phyloP scores from a whole-genome alignment of 2,329 filamentous ascomycete species.

The Dothiorella sarmentorum region DNA sequence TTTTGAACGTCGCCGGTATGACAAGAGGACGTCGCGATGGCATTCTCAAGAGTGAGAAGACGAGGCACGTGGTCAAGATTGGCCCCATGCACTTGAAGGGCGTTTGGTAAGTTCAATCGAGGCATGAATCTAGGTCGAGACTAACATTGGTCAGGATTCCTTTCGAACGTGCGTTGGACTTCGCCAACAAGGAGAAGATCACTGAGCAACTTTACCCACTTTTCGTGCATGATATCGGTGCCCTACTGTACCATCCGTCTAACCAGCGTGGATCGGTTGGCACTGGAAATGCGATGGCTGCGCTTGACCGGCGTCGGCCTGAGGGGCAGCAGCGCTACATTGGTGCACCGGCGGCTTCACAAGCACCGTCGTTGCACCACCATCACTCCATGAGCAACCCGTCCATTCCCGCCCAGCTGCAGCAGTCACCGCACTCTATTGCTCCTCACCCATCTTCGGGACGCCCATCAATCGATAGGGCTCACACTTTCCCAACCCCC shows the following conservation, averaged over 20 bases:
- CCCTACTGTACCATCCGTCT: constrained; percentile 86
- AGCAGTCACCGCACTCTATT: constrained; percentile 65
- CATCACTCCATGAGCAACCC: constrained; percentile 64
- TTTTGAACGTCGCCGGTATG: constrained; percentile 97
- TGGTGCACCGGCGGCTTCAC: constrained; percentile 56
- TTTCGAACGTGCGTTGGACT: constrained; percentile 94
- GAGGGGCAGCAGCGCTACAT: constrained; percentile 52
- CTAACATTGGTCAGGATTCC: constrained; percentile 68
- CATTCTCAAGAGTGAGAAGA: constrained; percentile 96
- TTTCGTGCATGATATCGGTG: constrained; percentile 96
- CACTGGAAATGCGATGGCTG: constrained; percentile 62
- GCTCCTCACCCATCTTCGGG: constrained; percentile 55
- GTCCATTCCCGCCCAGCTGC: constrained; percentile 52
- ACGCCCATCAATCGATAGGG: constrained; percentile 75
- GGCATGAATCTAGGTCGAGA: not conserved
- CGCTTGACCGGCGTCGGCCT: constrained; percentile 65
- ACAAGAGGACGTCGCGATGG: constrained; percentile 91
- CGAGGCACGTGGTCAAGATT: constrained; percentile 96
- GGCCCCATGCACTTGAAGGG: constrained; percentile 98
- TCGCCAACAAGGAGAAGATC: constrained; percentile 99
- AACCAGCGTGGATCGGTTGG: constrained; percentile 80
- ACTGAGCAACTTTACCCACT: constrained; percentile 91
- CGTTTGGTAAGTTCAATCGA: constrained; percentile 68
- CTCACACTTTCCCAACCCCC: constrained; percentile 90
- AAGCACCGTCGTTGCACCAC: constrained; percentile 69